Conservation (phyloP, 108 stramenopile genomes). For the Thalassiosira profunda region DNA sequence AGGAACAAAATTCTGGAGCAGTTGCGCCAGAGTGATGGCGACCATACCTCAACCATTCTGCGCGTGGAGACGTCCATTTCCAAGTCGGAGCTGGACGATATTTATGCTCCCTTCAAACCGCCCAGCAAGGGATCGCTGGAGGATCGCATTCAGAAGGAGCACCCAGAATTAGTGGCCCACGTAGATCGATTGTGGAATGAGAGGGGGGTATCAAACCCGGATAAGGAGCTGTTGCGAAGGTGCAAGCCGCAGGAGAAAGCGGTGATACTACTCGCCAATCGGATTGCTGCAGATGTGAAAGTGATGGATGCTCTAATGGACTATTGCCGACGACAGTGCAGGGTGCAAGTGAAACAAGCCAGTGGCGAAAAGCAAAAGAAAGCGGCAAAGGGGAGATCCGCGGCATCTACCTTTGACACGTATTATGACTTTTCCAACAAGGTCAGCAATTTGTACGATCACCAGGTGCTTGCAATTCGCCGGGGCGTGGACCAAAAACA, state of each 20-base stretch:
- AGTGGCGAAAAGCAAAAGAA: slow-evolving; percentile 3
- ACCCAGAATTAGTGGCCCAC: slow-evolving; percentile 48
- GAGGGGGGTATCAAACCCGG: too few relatives aligned
- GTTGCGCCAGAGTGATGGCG: slow-evolving; percentile 11
- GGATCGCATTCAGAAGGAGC: slow-evolving; percentile 54
- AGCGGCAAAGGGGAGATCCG: slow-evolving; percentile 14
- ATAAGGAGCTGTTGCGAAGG: too few relatives aligned
- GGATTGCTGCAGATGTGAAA: slow-evolving; percentile 56
- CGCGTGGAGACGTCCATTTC: slow-evolving; percentile 46
- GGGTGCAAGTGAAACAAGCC: slow-evolving; percentile 33
- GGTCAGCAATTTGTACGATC: slow-evolving; percentile 35
- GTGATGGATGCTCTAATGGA: slow-evolving; percentile 49
- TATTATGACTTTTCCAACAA: slow-evolving; percentile 54
- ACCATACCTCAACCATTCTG: background rate
- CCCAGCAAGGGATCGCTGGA: slow-evolving; percentile 58
- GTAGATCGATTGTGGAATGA: slow-evolving; percentile 63
- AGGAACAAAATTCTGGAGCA: slow-evolving; percentile 49
- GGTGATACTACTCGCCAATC: slow-evolving; percentile 47
- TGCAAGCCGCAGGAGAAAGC: slow-evolving; percentile 53
- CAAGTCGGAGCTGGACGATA: slow-evolving; percentile 64
- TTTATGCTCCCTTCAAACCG: slow-evolving; percentile 69
- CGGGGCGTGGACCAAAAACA: slow-evolving; percentile 59
- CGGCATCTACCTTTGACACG: slow-evolving; percentile 18
- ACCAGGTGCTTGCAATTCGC: slow-evolving; percentile 67
- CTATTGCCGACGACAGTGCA: slow-evolving; percentile 24